These are phyloP conservation scores for Populus euphratica DNA, from an alignment of 345 rosid genomes.

Conservation along the genomic window DNA sequence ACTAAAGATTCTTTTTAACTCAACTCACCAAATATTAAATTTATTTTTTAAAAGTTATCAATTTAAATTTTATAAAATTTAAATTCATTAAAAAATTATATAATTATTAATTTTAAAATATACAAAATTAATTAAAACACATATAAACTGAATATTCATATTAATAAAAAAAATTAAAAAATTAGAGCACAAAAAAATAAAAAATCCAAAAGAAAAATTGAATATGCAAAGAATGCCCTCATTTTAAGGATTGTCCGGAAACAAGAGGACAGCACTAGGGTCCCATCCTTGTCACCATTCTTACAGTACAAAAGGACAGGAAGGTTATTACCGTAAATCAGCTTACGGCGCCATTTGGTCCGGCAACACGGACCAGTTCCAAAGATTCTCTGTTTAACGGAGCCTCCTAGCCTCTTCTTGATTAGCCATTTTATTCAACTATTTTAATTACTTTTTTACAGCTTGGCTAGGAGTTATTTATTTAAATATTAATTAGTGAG, in stretches of 20 bases:
- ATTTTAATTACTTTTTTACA: background rate
- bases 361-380: background rate
- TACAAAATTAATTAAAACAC: no score
- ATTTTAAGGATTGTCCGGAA: constrained; percentile 8
- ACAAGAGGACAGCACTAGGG: constrained; percentile 7
- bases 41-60: no score
- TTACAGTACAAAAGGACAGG: background rate
- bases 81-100: no score
- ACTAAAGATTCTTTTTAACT: no score
- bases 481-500: no score
- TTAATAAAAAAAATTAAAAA: no score
- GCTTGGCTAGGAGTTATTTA: no score
- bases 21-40: no score
- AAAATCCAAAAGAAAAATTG: background rate
- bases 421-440: background rate
- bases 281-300: background rate
- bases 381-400: background rate
- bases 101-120: no score
- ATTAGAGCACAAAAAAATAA: no score
- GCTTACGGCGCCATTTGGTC: background rate
- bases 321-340: background rate
- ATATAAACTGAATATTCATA: no score
- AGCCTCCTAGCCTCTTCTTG: background rate
- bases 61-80: no score
- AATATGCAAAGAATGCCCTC: constrained; percentile 12